Evolutionary conservation across 306 rosid species (phyloP), one percentile per base, ranked within the genome.

Genomic region (Clitoria ternatea): DNA sequence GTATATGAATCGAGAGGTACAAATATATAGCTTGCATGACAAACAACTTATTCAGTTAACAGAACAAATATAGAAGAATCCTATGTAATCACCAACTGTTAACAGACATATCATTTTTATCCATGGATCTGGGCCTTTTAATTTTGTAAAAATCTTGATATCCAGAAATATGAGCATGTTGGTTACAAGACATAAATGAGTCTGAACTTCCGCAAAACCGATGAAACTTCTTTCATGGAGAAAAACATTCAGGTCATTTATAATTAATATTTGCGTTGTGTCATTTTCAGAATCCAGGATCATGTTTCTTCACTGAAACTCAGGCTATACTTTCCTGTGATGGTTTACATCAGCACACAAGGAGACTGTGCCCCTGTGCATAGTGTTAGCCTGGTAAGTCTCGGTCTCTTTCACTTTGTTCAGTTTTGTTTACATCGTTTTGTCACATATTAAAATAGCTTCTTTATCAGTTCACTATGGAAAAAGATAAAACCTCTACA

Each of bases 361-460:
- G 83, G 85, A 84, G 98, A 82, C 85, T 93, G 29, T 93, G 98
- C 77, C 98, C 98, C 61, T 93, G 98, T 82, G 98, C 98, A 2
- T 88, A 88, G 84, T 17, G 68, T 57, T 61, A 47, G 56, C 69
- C 77, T 20, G 77, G 89, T 88, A 82, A 78, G 82, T 79, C 59
- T 36, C 43, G 36, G 9, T 70, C 73, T 44, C 74, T 36, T 61
- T 66, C 37, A 36, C 61, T 13, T 24, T 39, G 36, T 39, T 30
- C 30, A 67, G 39, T 45, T 57, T 50, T 24, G 37, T 66, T 36
- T 55, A 44, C 48, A 49, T 35, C 14, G n/a, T n/a, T n/a, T 44
- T 44, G 20, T 26, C 26, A 43, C 48, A 66, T 30, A 66, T 13
- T 54, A 14, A 47, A 24, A 26, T 47, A 47, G 22, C 50, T 45